Evolutionary conservation across 345 rosid genomes (phyloP).

Genomic region (Pistacia atlantica): DNA sequence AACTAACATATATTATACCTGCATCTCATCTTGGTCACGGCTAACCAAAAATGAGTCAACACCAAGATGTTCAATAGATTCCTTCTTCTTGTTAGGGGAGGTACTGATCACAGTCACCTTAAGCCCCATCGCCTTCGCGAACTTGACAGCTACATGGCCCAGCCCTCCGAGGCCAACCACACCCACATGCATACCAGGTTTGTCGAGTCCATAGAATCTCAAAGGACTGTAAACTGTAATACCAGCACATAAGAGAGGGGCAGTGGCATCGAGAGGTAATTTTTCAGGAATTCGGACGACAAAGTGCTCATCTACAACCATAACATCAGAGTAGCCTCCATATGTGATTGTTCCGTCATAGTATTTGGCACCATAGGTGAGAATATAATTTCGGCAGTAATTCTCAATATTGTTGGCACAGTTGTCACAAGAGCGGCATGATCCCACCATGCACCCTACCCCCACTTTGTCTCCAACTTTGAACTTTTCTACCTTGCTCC

Average conservation of each 20-base stretch:
- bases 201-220: constrained; percentile 47
- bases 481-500: constrained; percentile 13
- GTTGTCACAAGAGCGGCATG: constrained; percentile 11
- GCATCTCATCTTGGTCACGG: constrained; percentile 45
- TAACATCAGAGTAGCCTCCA: constrained; percentile 17
- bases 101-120: constrained; percentile 74
- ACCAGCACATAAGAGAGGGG: constrained; percentile 72
- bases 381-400: constrained; percentile 16
- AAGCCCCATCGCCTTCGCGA: constrained; percentile 60
- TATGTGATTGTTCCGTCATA: constrained; percentile 16
- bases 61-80: constrained; percentile 50
- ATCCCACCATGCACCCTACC: constrained; percentile 9
- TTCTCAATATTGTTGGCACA: constrained; percentile 12
- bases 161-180: constrained; percentile 72
- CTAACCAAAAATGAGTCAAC: constrained; percentile 63
- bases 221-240: constrained; percentile 70
- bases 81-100: constrained; percentile 49
- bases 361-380: constrained; percentile 8
- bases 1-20: constrained; percentile 23
- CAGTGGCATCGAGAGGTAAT: constrained; percentile 1
- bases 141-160: constrained; percentile 64
- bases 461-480: constrained; percentile 45
- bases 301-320: constrained; percentile 9
- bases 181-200: constrained; percentile 54
- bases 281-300: not conserved